These are phyloP conservation scores for Hapsidospora chrysogenum DNA, from an alignment of 495 filamentous ascomycete genomes.

Conservation along the genomic window DNA sequence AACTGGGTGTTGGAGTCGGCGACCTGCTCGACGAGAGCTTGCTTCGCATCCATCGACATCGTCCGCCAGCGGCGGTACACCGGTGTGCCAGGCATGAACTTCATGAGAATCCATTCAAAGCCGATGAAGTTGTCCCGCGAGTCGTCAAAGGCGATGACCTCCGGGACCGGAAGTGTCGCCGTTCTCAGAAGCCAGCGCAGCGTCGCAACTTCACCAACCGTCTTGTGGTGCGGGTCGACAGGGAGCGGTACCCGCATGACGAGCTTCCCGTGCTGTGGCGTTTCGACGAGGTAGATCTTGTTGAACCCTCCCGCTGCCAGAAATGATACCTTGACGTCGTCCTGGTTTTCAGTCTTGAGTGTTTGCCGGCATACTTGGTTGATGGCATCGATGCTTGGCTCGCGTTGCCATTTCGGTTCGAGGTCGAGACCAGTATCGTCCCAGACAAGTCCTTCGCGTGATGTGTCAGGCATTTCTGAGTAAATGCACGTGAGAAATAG, in stretches of 20 bases:
- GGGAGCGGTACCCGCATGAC: slow-evolving; percentile 28
- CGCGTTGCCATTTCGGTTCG: slow-evolving; percentile 4
- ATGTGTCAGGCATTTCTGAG: no score
- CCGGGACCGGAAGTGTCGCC: slow-evolving; percentile 27
- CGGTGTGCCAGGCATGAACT: slow-evolving; percentile 6
- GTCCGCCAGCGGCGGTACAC: slow-evolving; percentile 12
- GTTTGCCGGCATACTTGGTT: slow-evolving; percentile 5
- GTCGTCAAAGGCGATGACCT: slow-evolving; percentile 23
- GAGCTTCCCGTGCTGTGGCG: background rate
- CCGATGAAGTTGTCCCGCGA: slow-evolving; percentile 18
- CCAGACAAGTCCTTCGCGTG: no score
- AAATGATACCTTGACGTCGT: slow-evolving; percentile 6
- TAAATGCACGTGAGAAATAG: no score
- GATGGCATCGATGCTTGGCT: slow-evolving; percentile 5
- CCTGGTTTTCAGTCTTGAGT: slow-evolving; percentile 3
- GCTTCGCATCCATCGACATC: slow-evolving; percentile 9
- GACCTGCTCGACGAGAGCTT: slow-evolving; percentile 6
- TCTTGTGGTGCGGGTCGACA: slow-evolving; percentile 27
- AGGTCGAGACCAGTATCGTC: background rate
- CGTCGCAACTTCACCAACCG: slow-evolving; percentile 30
- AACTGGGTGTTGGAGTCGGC: slow-evolving; percentile 4
- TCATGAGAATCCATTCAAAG: slow-evolving; percentile 14
- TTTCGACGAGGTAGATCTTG: slow-evolving; percentile 7
- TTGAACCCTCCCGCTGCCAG: slow-evolving; percentile 9
- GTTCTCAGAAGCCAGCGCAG: slow-evolving; percentile 19